Evolutionary conservation across 257 asterid species (phyloP).

Genomic region (Nicotiana paniculata): DNA sequence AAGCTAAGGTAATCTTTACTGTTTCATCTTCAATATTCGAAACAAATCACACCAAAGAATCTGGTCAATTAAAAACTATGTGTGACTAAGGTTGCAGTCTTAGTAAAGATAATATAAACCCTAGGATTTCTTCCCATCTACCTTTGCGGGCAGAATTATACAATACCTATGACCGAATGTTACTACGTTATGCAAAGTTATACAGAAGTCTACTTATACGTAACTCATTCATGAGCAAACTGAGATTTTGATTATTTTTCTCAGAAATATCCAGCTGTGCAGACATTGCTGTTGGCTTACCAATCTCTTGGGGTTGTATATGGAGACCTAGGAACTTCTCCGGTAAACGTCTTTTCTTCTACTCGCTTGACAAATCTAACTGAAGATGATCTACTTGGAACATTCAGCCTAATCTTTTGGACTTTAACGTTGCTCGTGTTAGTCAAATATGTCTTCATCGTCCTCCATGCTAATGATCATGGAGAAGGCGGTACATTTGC

Average conservation of each 20-base stretch:
- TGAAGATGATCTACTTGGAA: conserved; percentile 58
- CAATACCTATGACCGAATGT: too few species aligned
- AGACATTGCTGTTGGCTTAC: conserved; percentile 48
- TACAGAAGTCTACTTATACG: not conserved
- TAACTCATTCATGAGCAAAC: not conserved
- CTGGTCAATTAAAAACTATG: too few species aligned
- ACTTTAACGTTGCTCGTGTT: conserved; percentile 46
- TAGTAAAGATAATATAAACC: too few species aligned
- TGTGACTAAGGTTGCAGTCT: too few species aligned
- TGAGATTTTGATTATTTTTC: not conserved
- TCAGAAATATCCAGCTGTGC: conserved; percentile 42
- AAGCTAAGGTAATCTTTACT: conserved; percentile 17
- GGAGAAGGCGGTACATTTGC: conserved; percentile 91
- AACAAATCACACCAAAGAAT: not conserved
- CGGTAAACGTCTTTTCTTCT: conserved; percentile 61
- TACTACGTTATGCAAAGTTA: too few species aligned
- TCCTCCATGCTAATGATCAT: conserved; percentile 56
- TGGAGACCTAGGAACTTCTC: conserved; percentile 78
- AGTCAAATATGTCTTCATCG: conserved; percentile 65
- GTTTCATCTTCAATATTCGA: not conserved
- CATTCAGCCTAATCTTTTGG: conserved; percentile 73
- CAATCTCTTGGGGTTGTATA: conserved; percentile 69
- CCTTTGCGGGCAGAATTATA: too few species aligned
- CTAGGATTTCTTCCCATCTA: too few species aligned
- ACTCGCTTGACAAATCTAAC: conserved; percentile 39